Conservation (phyloP, 768 basidiomycete genomes). For the Amanita pallidorosea region DNA sequence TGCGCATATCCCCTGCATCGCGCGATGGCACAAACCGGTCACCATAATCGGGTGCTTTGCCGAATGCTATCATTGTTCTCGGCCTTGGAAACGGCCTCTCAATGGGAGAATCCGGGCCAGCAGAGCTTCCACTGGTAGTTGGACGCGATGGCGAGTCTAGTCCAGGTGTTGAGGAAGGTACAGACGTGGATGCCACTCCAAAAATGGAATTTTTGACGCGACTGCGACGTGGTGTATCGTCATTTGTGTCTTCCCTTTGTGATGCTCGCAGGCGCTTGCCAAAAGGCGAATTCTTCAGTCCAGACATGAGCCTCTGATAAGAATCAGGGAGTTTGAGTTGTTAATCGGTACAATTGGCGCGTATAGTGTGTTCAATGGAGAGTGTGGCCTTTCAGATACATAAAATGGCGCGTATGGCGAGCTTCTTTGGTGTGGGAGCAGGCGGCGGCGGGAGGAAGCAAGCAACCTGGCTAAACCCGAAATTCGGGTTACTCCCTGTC, state of each 20-base stretch:
- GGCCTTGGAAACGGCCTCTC: neutral
- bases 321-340: neutral
- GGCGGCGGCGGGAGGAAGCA: conserved; percentile 2
- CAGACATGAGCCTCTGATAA: conserved; percentile 37
- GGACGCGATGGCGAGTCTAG: conserved; percentile 35
- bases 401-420: neutral
- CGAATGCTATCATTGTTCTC: conserved; percentile 1
- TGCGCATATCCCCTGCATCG: conserved; percentile 52
- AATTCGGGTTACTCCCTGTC: conserved; percentile 3
- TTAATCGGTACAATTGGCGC: neutral
- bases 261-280: conserved; percentile 73
- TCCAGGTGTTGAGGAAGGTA: conserved; percentile 35
- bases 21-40: conserved; percentile 64
- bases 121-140: conserved; percentile 43
- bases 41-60: conserved; percentile 33
- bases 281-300: conserved; percentile 77
- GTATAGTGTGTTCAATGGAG: neutral
- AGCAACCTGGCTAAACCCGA: conserved; percentile 3
- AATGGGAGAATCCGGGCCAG: conserved; percentile 18
- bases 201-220: conserved; percentile 7
- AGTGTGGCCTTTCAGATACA: neutral
- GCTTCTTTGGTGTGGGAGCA: neutral
- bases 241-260: conserved; percentile 45
- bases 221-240: conserved; percentile 39
- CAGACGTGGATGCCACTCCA: conserved; percentile 30